Base-by-base conservation (phyloP, 371 early-diverging fungal genomes). In the Syncephalastrum contaminatum region DNA sequence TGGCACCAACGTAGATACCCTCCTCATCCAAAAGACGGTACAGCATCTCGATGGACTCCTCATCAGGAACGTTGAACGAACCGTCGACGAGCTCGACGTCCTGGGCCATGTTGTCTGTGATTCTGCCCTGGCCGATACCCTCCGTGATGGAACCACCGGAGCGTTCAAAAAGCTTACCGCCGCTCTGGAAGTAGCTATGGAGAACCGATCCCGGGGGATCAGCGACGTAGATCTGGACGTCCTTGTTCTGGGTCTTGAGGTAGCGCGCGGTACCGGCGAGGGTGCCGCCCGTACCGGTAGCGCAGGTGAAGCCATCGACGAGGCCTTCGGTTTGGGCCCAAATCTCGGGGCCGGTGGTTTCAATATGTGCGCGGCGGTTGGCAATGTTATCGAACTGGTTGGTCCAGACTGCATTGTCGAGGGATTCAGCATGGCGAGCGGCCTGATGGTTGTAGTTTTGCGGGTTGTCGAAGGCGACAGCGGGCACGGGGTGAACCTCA, bases 401-500 rank as follows among this genome's bases (percentile, higher is more conserved):
- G 12, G 97, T 97, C 97, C 97, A 97, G 41, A 95, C 94, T 20
- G 94, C 94, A 62, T 95, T 94, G 6, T 82, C 73, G 18, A 89
- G 59, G 0, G 75, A 58, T 56, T 91, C 86, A n/a, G 97, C 97
- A 60, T 85, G 89, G 22, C 90, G 83, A 56, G 72, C 77, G 14
- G 97, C 97, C 67, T 96, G 94, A 60, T 96, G 97, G 72, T 96
- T 96, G 75, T 95, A 96, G 75, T 96, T 96, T 51, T 87, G 67
- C 2, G 97, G 93, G 63, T 95, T 87, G 42, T 95, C 94, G 63
- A 88, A 96, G 8, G 95, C 86, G 3, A 92, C 95, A 14, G 92
- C 94, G 27, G 95, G 93, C 6, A 93, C 94, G 15, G 94, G 90
- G 50, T 89, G 67, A 15, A 93, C 93, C 64, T 92, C 91, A 51